Conservation (phyloP, 805 yeast species). For the Candida tallmaniae region DNA sequence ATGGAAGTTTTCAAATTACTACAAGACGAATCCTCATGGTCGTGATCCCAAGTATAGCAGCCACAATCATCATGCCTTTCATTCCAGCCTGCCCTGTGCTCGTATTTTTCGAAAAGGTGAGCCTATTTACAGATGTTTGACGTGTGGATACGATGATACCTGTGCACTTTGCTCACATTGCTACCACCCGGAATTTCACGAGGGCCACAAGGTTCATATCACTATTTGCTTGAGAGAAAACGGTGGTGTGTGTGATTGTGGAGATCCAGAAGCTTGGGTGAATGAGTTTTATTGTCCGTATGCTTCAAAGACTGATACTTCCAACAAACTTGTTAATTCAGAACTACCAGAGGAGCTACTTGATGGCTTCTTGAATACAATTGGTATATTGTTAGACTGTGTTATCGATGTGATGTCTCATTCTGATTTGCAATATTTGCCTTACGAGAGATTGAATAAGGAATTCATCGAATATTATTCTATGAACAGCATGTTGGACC, state of each 20-base stretch:
- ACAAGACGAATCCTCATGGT: conserved; percentile 13
- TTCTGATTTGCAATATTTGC: conserved; percentile 37
- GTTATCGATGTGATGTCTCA: conserved; percentile 57
- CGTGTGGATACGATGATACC: conserved; percentile 77
- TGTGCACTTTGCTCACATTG: conserved; percentile 81
- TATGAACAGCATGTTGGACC: conserved; percentile 29
- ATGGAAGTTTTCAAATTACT: conserved; percentile 32
- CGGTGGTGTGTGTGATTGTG: conserved; percentile 87
- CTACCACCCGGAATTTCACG: conserved; percentile 63
- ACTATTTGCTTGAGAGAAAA: conserved; percentile 61
- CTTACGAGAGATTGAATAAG: conserved; percentile 20
- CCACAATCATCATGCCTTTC: conserved; percentile 37
- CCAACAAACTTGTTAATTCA: conserved; percentile 2
- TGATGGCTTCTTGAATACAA: conserved; percentile 32
- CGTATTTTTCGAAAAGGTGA: conserved; percentile 71
- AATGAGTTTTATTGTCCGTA: conserved; percentile 46
- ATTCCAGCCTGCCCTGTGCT: conserved; percentile 69
- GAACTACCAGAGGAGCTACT: conserved; percentile 43
- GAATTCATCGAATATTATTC: conserved; percentile 26
- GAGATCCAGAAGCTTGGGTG: conserved; percentile 83
- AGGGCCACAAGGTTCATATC: conserved; percentile 66
- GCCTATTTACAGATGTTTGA: conserved; percentile 71
- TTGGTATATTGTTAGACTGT: conserved; percentile 52
- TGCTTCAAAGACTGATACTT: conserved; percentile 11
- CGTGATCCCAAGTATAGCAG: conserved; percentile 16